Percentiles rank a stretch among this genome's conserved stretches.
These are phyloP conservation scores for Trichoderma erinaceum DNA, from an alignment of 495 filamentous ascomycete species.

Conservation along the genomic window DNA sequence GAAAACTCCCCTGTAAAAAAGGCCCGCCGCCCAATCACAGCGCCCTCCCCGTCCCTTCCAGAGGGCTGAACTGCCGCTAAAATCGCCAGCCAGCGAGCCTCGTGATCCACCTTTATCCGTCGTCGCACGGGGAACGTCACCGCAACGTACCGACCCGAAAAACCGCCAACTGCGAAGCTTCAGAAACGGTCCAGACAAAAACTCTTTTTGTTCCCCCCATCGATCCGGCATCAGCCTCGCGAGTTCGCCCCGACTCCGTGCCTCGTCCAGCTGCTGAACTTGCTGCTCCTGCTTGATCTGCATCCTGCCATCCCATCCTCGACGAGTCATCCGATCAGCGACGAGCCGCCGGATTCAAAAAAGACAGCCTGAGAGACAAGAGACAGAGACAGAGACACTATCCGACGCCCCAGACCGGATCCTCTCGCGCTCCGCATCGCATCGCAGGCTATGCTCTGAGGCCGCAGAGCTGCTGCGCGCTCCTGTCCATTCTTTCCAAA, in stretches of 20 bases:
- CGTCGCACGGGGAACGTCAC: slow-evolving; percentile 6
- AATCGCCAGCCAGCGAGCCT: slow-evolving; percentile 10
- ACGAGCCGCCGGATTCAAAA: neutral
- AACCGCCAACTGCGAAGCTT: neutral
- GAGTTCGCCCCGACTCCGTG: too few relatives aligned
- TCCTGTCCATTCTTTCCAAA: neutral
- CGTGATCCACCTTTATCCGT: slow-evolving; percentile 14
- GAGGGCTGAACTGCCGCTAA: neutral
- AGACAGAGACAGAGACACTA: neutral
- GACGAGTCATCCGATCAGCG: too few relatives aligned
- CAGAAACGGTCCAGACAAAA: neutral
- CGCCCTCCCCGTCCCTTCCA: neutral
- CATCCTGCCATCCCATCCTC: too few relatives aligned
- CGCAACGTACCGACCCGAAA: slow-evolving; percentile 13
- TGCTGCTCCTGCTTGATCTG: too few relatives aligned
- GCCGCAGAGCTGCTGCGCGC: slow-evolving; percentile 11
- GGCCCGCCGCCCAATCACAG: slow-evolving; percentile 1
- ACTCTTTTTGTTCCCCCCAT: too few relatives aligned
- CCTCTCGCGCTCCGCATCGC: neutral
- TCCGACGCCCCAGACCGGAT: neutral
- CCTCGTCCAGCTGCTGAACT: too few relatives aligned
- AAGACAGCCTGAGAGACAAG: neutral
- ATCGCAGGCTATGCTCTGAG: slow-evolving; percentile 7
- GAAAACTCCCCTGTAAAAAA: neutral
- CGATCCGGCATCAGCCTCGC: neutral